phyloP scores from a whole-genome alignment of 257 asterid species.

The Scutellaria baicalensis region DNA sequence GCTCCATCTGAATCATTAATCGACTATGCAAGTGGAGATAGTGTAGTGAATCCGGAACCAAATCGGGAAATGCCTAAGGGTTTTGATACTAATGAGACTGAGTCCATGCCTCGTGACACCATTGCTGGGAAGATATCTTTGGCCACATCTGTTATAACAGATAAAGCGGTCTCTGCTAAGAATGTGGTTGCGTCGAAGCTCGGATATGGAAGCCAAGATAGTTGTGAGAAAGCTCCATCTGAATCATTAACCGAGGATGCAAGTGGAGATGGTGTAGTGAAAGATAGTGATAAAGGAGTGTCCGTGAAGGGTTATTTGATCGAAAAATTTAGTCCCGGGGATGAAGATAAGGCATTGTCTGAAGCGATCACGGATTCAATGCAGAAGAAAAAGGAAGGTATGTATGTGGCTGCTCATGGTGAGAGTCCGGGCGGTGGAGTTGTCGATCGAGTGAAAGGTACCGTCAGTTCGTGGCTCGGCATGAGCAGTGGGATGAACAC shows the following conservation, averaged over 20 bases:
- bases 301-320: constrained; percentile 48
- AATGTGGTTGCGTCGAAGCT: constrained; percentile 39
- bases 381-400: constrained; percentile 28
- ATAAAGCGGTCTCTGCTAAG: constrained; percentile 44
- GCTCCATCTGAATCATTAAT: constrained; percentile 12
- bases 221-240: background rate
- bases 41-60: background rate
- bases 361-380: constrained; percentile 39
- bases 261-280: background rate
- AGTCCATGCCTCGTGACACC: constrained; percentile 31
- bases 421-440: constrained; percentile 39
- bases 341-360: constrained; percentile 73
- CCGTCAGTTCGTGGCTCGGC: constrained; percentile 53
- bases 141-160: constrained; percentile 29
- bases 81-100: constrained; percentile 16
- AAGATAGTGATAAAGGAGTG: constrained; percentile 37
- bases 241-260: constrained; percentile 19
- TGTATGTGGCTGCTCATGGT: background rate
- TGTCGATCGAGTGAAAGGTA: constrained; percentile 44
- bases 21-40: background rate
- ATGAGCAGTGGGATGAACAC: constrained; percentile 29
- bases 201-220: constrained; percentile 30
- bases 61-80: constrained; percentile 20
- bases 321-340: constrained; percentile 58
- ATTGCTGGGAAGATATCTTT: constrained; percentile 29